Evolutionary conservation across 208 protist species (phyloP).

Genomic region (Trichomonas vaginalis): DNA sequence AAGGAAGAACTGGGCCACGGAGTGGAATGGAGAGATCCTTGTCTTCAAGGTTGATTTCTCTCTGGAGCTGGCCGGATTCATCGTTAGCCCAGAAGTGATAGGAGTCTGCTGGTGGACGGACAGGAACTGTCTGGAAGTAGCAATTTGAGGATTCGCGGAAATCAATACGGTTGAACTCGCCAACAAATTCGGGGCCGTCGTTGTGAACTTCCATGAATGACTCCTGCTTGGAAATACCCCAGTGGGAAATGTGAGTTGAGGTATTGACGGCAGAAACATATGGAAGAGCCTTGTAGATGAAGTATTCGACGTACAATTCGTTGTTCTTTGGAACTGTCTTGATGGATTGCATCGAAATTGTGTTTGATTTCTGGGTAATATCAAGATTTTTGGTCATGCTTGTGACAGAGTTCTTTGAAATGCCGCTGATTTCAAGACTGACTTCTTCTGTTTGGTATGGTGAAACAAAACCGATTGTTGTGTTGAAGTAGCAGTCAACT

Average conservation of each 20-base stretch:
- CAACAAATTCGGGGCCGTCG: not conserved
- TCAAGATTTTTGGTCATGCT: not conserved
- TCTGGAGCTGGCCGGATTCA: not conserved
- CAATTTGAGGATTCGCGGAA: not conserved
- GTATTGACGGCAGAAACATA: not conserved
- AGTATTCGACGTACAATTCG: not conserved
- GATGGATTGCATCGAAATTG: not conserved
- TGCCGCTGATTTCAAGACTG: not conserved
- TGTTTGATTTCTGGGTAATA: not conserved
- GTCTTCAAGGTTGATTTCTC: not conserved
- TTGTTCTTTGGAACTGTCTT: not conserved
- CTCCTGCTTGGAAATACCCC: not conserved
- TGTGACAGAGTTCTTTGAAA: not conserved
- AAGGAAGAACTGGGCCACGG: not conserved
- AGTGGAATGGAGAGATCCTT: not conserved
- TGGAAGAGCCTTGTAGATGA: not conserved
- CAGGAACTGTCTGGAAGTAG: not conserved
- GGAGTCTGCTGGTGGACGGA: not conserved
- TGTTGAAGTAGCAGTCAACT: not conserved
- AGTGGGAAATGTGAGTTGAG: not conserved
- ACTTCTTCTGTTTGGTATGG: not conserved
- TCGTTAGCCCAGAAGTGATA: not conserved
- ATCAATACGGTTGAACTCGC: conserved; percentile 9
- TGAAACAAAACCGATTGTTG: not conserved
- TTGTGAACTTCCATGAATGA: not conserved